Percentiles rank a stretch among this genome's conserved stretches.
Conservation (phyloP, 2,329 filamentous ascomycete genomes). For the Alternaria rosae region DNA sequence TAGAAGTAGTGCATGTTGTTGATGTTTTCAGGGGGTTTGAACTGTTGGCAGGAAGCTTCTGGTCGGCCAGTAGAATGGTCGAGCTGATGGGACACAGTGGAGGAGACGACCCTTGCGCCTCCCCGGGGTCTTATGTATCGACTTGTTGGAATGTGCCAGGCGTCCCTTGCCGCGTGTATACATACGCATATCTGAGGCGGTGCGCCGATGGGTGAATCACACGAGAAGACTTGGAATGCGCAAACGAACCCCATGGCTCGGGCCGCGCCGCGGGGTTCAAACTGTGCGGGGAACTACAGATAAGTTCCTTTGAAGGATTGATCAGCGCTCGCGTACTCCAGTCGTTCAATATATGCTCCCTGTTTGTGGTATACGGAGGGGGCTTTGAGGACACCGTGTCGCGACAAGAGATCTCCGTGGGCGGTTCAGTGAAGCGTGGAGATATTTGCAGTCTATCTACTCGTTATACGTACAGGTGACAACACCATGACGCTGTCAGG, state of each 20-base stretch:
- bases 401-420: background rate
- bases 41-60: background rate
- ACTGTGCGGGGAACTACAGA: background rate
- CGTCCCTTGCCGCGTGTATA: too few species aligned
- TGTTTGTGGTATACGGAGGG: too few species aligned
- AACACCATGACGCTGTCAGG: background rate
- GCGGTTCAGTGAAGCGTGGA: background rate
- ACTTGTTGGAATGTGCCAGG: background rate
- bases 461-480: background rate
- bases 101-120: background rate
- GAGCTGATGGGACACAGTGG: background rate
- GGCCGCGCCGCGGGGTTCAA: background rate
- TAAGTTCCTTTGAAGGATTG: background rate
- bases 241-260: background rate
- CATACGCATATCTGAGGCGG: background rate
- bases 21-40: too few species aligned
- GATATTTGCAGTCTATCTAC: background rate
- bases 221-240: background rate
- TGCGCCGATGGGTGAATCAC: background rate
- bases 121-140: background rate
- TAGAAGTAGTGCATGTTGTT: background rate
- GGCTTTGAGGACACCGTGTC: background rate
- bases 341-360: too few species aligned
- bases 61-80: background rate
- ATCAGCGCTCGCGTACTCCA: background rate